Conservation (phyloP, 805 yeast species). For the Monosporozyma aerobia region DNA sequence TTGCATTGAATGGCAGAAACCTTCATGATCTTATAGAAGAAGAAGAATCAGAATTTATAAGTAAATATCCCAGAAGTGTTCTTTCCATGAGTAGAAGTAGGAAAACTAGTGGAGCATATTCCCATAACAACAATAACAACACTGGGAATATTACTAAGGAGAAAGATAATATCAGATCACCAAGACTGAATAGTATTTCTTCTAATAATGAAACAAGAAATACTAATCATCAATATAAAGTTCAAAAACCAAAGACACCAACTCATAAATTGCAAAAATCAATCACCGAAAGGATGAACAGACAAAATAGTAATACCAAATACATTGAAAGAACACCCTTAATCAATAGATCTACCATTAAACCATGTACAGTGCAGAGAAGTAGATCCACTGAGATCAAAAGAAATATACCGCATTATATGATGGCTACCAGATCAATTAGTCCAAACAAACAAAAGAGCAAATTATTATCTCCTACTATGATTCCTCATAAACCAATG, state of each 20-base stretch:
- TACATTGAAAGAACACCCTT: neutral
- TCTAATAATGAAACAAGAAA: neutral
- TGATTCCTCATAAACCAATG: neutral
- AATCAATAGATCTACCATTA: neutral
- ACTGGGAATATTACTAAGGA: neutral
- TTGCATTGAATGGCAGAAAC: conserved; percentile 23
- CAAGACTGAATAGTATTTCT: neutral
- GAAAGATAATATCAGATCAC: neutral
- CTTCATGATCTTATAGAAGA: conserved; percentile 21
- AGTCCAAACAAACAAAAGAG: conserved; percentile 10
- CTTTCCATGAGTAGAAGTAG: conserved; percentile 7
- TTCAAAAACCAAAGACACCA: conserved; percentile 35
- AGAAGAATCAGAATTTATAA: conserved; percentile 27
- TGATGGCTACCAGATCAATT: conserved; percentile 9
- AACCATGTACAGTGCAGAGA: neutral
- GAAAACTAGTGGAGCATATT: neutral
- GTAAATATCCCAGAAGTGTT: conserved; percentile 28
- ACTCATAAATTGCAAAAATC: conserved; percentile 95
- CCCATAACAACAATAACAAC: neutral
- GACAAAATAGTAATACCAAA: neutral
- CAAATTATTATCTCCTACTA: conserved; percentile 3
- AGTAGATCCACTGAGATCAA: conserved; percentile 1
- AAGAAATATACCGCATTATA: conserved; percentile 3
- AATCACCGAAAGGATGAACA: conserved; percentile 64
- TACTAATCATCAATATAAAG: neutral